Base-by-base conservation (phyloP, 1,139 yeast genomes). In the Candida neerlandica region DNA sequence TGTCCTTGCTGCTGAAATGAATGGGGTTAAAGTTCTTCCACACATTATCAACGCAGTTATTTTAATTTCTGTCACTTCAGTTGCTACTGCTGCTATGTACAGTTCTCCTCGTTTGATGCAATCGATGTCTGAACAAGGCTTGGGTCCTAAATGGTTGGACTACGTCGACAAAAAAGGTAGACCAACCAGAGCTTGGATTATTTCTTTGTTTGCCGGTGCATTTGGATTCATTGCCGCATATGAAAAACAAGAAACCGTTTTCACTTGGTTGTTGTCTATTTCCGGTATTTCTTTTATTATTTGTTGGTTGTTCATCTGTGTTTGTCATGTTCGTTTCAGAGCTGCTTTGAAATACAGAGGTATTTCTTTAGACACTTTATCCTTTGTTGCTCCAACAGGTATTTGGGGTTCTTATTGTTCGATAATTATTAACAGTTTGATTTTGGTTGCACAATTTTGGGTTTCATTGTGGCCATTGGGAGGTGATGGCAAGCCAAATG, bases 381-480 rank as follows among this genome's bases (percentile, higher is more conserved):
- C 64, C 3, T 68, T 62, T 53, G 60, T 58, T 23, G 61, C 67
- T 27, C 62, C 69, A 10, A 63, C 66, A 19, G 75, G 75, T 5
- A 49, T 64, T 38, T 61, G 67, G 46, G 60, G 60, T 2, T 56
- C 60, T 1, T 57, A 56, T 50, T 41, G 50, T 12, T 58, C 67
- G 7, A 55, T 69, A 40, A 51, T 63, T 41, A 58, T 67, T 19
- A 57, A 57, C 41, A 37, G 45, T 37, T 50, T 56, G 26, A 58
- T 68, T 35, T 61, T 71, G 53, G 64, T 63, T 9, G 58, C 69
- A 15, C 75, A 71, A 55, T 71, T 72, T 55, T 72, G 75, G 75
- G 69, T 71, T n/a, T 71, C 75, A 6, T 63, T 72, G 47, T 71
- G 60, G 58, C 76, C 77, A 11, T 60, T 65, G 23, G 70, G 67